A percentile compares a stretch with the other conserved stretches of the same genome.
Conservation (phyloP, 2,329 filamentous ascomycete species). For the Orbilia javanica region DNA sequence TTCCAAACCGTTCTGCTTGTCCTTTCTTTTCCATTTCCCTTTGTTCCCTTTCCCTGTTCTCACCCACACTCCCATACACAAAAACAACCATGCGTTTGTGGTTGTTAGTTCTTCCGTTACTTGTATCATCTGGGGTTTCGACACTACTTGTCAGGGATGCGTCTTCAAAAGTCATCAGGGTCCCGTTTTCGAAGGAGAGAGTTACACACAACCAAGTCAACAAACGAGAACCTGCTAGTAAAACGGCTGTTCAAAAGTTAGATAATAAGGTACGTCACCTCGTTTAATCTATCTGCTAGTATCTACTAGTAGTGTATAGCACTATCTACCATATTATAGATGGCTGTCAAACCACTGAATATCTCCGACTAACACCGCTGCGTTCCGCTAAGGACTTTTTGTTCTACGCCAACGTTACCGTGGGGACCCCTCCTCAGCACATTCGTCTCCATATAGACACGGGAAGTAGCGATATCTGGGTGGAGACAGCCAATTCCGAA, state of each 20-base stretch:
- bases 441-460: slow-evolving; percentile 73
- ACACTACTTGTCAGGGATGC: slow-evolving; percentile 40
- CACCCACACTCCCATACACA: neutral
- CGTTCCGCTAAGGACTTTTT: slow-evolving; percentile 60
- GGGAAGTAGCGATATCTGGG: slow-evolving; percentile 75
- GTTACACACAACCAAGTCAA: slow-evolving; percentile 1
- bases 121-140: slow-evolving; percentile 45
- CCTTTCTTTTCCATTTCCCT: too few species aligned
- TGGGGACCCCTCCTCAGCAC: slow-evolving; percentile 73
- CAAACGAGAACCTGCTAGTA: slow-evolving; percentile 33
- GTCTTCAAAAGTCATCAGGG: slow-evolving; percentile 51
- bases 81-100: slow-evolving; percentile 53
- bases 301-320: too few species aligned
- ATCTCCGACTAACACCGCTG: slow-evolving; percentile 39
- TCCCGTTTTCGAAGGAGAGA: slow-evolving; percentile 52
- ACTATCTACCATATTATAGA: too few species aligned
- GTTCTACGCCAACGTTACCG: slow-evolving; percentile 72
- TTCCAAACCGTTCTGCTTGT: neutral
- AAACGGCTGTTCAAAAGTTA: slow-evolving; percentile 60
- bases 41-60: neutral
- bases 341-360: neutral
- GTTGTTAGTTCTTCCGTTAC: slow-evolving; percentile 34
- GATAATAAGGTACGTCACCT: slow-evolving; percentile 60
- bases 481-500: slow-evolving; percentile 63
- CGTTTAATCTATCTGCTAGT: neutral